Evolutionary conservation across 495 filamentous ascomycete species (phyloP), one percentile per base, ranked within the genome.

Genomic region (Barbatosphaeria neglecta): DNA sequence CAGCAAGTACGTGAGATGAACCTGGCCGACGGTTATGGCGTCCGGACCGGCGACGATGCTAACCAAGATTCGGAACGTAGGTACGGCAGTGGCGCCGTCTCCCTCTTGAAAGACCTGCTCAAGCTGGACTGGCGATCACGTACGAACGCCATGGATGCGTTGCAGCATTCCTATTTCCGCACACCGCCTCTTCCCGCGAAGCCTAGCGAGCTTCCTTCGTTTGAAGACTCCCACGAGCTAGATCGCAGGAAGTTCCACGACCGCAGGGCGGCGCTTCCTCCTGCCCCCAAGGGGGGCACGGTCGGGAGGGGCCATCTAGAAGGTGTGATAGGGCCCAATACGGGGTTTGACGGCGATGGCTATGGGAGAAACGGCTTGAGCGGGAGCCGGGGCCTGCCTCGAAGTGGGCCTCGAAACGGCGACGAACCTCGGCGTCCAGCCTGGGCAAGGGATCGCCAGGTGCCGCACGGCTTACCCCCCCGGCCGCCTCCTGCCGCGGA

Each of bases 191-290:
- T 79, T n/a, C 93, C 92, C 9, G 80, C 88, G 16, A 73, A 70
- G 43, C 83, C 90, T 4, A 77, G 81, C 48, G 90, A 97, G 27
- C 66, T 99, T 18, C 92, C 92, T 18, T 74, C 68, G 16, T 97
- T 93, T 52, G 84, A 92, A 51, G 93, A 97, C 51, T 95, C 87
- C 16, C 92, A 99, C 66, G 92, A 99, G 64, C 70, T 97, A 18
- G 92, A 99, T 56, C 80, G 92, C 27, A 78, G 88, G 47, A 90
- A 87, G 60, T 86, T 88, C 56, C 83, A 90, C 49, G 79, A 83
- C 49, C 77, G 90, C 50, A 83, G 83, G 56, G 80, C 79, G 11
- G 79, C 78, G 15, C 71, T 87, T 40, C 90, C 92, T 20, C 92
- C 92, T 16, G 90, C 88, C 17, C 93, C 92, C 11, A 86, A 88